Evolutionary conservation across 2,329 filamentous ascomycete species (phyloP), one percentile per base, ranked within the genome.

Genomic region (Ophiostoma australiae): DNA sequence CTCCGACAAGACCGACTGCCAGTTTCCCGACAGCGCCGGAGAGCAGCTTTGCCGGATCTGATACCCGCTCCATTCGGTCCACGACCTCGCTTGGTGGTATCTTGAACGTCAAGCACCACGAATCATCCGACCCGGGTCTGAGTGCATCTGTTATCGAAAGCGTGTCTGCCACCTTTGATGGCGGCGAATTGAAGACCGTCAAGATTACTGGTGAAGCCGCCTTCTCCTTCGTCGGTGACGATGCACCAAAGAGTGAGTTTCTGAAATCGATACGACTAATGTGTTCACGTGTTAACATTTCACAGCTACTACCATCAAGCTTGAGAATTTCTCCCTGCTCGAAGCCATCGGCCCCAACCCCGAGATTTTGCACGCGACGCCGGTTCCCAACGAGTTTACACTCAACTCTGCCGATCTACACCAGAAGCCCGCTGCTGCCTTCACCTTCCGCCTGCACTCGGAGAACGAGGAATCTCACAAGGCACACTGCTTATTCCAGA

Each of bases 281-380:
- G 80, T 17, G 13, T 7, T 20, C 39, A 33, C 23, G 17, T 58
- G 39, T 35, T 66, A 66, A 66, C 63, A 4, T 66, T 23, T 11
- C 6, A 5, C 35, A 69, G 55, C 83, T 39, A 86, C 94, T 76
- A 90, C 83, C 1, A 90, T 98, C 74, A 90, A 92, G 27, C 87
- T 99, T 72, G 92, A 97, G 76, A 95, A 97, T 78, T 97, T 97
- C 78, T 81, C 89, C 11, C 86, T 87, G n/a, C 85, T 99, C 6
- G 95, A 98, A 76, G 93, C 92, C 76, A 94, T 99, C 71, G 94
- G 93, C 0, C 93, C 94, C 1, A 99, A 99, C 78, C 92, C 93
- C 63, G 91, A 93, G 71, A 97, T 98, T 80, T 89, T 98, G 69
- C 88, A 89, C 41, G 90, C 93, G 75, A 83, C 86, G 5, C 80